Conservation (phyloP, 352 stramenopile species). For the Phytopythium montanum region DNA sequence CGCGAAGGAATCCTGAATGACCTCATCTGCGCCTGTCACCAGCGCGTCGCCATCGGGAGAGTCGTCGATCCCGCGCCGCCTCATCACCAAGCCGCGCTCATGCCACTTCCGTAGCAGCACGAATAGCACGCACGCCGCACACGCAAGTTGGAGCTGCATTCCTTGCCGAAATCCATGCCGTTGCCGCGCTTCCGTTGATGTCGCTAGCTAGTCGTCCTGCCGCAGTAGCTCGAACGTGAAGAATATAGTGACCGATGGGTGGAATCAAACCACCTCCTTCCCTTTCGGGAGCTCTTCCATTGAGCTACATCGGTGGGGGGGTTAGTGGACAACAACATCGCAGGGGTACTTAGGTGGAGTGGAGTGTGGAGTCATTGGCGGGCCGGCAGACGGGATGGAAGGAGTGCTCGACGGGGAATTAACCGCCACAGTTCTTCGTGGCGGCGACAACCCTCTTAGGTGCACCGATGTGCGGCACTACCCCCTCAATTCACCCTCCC, state of each 20-base stretch:
- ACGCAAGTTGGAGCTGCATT: too few relatives aligned
- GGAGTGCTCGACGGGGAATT: conserved; percentile 9
- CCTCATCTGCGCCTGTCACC: conserved; percentile 1
- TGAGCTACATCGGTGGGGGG: conserved; percentile 8
- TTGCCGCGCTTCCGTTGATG: neutral
- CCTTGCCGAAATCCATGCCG: too few relatives aligned
- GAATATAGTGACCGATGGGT: conserved; percentile 5
- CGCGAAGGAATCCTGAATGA: conserved; percentile 2
- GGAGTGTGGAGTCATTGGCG: too few relatives aligned
- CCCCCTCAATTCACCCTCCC: conserved; percentile 9
- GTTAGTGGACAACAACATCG: conserved; percentile 2
- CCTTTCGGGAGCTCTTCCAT: conserved; percentile 8
- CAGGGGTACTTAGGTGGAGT: conserved; percentile 2
- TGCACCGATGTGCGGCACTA: conserved; percentile 3
- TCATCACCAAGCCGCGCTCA: neutral
- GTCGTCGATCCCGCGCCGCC: neutral
- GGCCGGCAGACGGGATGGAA: too few relatives aligned
- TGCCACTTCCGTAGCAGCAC: neutral
- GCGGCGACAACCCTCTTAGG: conserved; percentile 7
- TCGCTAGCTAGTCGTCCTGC: neutral
- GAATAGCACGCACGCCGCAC: neutral
- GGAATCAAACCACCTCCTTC: conserved; percentile 8
- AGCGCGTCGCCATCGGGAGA: conserved; percentile 1
- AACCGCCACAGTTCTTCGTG: conserved; percentile 7
- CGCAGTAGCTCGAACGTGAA: neutral